Base-by-base conservation (phyloP, 2,329 filamentous ascomycete genomes). In the Fusarium irregulare region DNA sequence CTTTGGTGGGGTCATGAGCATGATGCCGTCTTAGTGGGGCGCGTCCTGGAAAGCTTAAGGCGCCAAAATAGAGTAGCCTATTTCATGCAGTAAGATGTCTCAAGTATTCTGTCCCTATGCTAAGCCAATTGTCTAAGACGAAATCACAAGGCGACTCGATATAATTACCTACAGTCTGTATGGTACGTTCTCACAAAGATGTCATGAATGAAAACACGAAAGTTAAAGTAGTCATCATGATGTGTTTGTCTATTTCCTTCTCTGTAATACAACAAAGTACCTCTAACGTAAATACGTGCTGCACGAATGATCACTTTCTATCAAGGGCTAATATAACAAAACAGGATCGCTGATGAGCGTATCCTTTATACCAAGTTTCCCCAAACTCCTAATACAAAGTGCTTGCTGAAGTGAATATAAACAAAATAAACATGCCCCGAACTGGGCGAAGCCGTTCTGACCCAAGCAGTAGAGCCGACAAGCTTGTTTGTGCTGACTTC, bases 1-100 rank as follows among this genome's bases (percentile, higher is more conserved):
- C 76, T 79, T 73, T 55, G 73, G 60, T 75, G 76, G 74, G 76
- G 75, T 34, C 12, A 40, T 51, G 32, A 27, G 32, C 49, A 57
- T 42, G 44, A 56, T 40, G 47, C 20, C 13, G 34, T 44, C 14
- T 45, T 45, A 57, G 40, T 59, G 23, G 20, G 34, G 34, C 34
- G 18, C 18, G 6, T 37, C 3, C 6, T n/a, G 6, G 2, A n/a
- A n/a, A 37, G 34, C 34, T 37, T 37, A n/a, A 37, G 10, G 34
- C 18, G 18, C 10, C 10, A n/a, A 3, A 37, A 7, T 37, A 37
- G 7, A 2, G 10, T n/a, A n/a, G 34, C 18, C 34, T 37, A 37
- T 0, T 4, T n/a, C 0, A 7, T 37, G 10, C 3, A 3, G 12
- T n/a, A n/a, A n/a, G 10, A 6, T 37, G 18, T 7, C 9, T 6